Evolutionary conservation across 1,139 yeast genomes (phyloP), one percentile per base, ranked within the genome.

Genomic region (Wickerhamomyces sp.): DNA sequence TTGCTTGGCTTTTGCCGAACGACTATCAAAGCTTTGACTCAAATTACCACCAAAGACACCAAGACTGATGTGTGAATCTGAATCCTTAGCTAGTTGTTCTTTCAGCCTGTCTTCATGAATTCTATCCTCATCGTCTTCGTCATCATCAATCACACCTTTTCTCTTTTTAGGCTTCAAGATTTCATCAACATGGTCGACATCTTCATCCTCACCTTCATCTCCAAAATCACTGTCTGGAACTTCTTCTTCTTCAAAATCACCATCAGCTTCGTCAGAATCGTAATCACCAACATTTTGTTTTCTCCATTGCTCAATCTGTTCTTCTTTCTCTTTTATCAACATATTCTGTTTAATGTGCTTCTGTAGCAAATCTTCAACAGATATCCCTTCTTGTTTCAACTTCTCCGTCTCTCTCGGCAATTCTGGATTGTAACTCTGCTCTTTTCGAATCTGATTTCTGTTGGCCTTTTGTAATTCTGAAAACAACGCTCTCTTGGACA

Each of bases 291-390:
- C 23, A 20, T 23, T 45, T 10, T 45, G 15, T 44, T 54, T 10
- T 47, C 53, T 16, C 49, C 57, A 44, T 47, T 10, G 72, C 41
- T 64, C 71, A 40, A 36, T 49, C 44, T 38, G 46, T 41, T 42
- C 70, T 66, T 75, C 85, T 37, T 66, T 68, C 46, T 67, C 71
- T 38, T 79, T 64, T 22, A 72, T 65, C 33, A 62, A 66, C 48
- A 75, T 59, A 22, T 64, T 73, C 43, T 79, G 63, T 42, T 71
- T 72, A 47, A 76, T 68, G 51, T 82, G 89, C 39, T 74, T 68
- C 45, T 81, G 87, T 44, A 81, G 62, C 30, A 81, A 61, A n/a
- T 62, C 57, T 40, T 68, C 76, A 4, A 68, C 65, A 24, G 61
- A 54, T 23, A 44, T 12, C 9, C 38, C 43, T 14, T 46, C 41